Base-by-base conservation (phyloP, 306 rosid genomes). In the Cajanus cajan region DNA sequence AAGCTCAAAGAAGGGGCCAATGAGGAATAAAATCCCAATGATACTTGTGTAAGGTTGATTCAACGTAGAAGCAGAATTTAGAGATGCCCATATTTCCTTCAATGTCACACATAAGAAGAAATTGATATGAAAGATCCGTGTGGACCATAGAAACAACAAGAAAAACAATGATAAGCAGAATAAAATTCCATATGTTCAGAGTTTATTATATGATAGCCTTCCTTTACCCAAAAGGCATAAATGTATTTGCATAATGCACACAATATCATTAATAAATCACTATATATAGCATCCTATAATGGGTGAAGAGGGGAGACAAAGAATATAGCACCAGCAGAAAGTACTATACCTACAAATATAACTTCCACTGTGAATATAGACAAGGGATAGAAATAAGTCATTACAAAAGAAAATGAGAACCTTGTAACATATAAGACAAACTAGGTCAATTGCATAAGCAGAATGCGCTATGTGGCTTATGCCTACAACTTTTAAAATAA, bases 161-260 rank as follows among this genome's bases (percentile, higher is more conserved):
- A 45, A 54, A 54, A 58, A 59, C 39, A 76, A 21, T 19, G 41
- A 76, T 62, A 41, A 61, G 62, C 19, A 31, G 31, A 41, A 45
- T 59, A 62, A 65, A 52, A 83, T 34, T 44, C 48, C 63, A 45
- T 13, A 65, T 5, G 1, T 80, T 39, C 52, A 63, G n/a, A n/a
- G 79, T 44, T 70, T 10, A 25, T 62, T 59, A 62, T 43, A 33
- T 50, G 16, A 68, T 22, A 59, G 8, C 28, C 59, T 79, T 47
- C 59, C 39, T 75, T 68, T 22, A 76, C 37, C 66, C 59, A 84
- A 68, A 43, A n/a, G 28, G 18, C 40, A 77, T 21, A 40, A 19
- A 3, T 7, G 14, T 22, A 80, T 51, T n/a, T 16, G 73, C 52
- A 62, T 8, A 31, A 21, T 50, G 24, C 4, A 41, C 63, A 12